Base-by-base conservation (phyloP, 169 alveolate genomes). In the Neospora caninum region DNA sequence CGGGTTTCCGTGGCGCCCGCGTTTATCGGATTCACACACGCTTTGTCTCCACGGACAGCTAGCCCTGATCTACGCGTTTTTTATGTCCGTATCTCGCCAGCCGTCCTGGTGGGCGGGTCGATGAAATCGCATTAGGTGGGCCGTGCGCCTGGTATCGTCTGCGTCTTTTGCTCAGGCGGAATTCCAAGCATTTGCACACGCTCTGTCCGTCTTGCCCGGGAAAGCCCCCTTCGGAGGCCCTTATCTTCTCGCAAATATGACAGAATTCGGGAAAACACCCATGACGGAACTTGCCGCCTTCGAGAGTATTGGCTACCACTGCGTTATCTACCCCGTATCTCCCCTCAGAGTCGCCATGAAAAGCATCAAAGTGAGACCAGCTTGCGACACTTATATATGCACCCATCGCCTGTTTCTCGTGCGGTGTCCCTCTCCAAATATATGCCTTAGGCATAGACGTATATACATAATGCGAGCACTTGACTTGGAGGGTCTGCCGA, bases 261-360 rank as follows among this genome's bases (percentile, higher is more conserved):
- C 99, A 13, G 99, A 98, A 91, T 98, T 97, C 88, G 99, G 99
- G 34, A 96, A 96, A 82, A 97, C 99, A 43, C 97, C 97, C 22
- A 49, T 91, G 29, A 95, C 96, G 27, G 39, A 92, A 54, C 69
- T 36, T 31, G 18, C 64, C 29, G 39, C 31, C 70, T 83, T 93
- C 67, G 89, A 36, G 34, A 25, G 86, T 92, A 20, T 80, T 73
- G 98, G 98, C 27, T 98, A 97, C 83, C 94, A 96, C 88, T 94
- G 97, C 88, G 98, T 97, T 45, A 97, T 98, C 67, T 98, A 96
- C 92, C 99, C 99, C 34, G 99, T 98, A 36, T 95, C 98, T 53
- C 96, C 98, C 6, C 95, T 98, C 38, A 97, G 99, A 92, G 94
- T 97, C 29, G 98, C 99, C 45, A 97, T 96, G 97, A 95, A 95